Percentiles rank a stretch among this genome's conserved stretches.
These are phyloP conservation scores for Coniferiporia weirii DNA, from an alignment of 1,284 basidiomycete species.

Conservation along the genomic window DNA sequence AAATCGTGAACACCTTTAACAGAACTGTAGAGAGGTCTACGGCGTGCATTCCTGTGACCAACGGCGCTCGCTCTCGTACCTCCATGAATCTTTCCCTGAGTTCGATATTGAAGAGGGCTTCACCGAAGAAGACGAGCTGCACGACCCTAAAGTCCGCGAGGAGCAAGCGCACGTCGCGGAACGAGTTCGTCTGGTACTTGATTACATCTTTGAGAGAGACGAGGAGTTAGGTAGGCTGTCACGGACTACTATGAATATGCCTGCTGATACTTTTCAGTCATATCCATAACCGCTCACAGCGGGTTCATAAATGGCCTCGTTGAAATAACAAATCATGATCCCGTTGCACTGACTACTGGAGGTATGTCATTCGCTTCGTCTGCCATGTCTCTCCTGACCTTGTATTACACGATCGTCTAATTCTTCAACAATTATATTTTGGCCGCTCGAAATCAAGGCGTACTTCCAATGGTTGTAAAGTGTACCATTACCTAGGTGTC, in stretches of 20 bases:
- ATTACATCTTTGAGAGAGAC: slow-evolving; percentile 53
- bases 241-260: background rate
- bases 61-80: slow-evolving; percentile 49
- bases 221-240: slow-evolving; percentile 43
- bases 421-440: background rate
- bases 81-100: slow-evolving; percentile 51
- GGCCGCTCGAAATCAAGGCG: background rate
- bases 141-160: slow-evolving; percentile 65
- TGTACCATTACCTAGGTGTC: background rate
- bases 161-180: slow-evolving; percentile 47
- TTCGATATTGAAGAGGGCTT: slow-evolving; percentile 65
- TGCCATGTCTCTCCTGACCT: background rate
- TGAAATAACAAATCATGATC: slow-evolving; percentile 36
- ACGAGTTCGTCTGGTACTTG: slow-evolving; percentile 54
- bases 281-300: slow-evolving; percentile 61
- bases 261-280: slow-evolving; percentile 32
- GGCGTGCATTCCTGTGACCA: slow-evolving; percentile 75
- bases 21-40: slow-evolving; percentile 65
- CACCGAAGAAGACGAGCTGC: slow-evolving; percentile 67
- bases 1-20: background rate
- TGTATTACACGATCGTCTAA: background rate
- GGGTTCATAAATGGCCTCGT: slow-evolving; percentile 56
- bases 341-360: slow-evolving; percentile 52
- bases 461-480: slow-evolving; percentile 16
- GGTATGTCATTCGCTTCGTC: slow-evolving; percentile 36